Evolutionary conservation across 495 filamentous ascomycete species (phyloP).

Genomic region (Neurospora pannonica): DNA sequence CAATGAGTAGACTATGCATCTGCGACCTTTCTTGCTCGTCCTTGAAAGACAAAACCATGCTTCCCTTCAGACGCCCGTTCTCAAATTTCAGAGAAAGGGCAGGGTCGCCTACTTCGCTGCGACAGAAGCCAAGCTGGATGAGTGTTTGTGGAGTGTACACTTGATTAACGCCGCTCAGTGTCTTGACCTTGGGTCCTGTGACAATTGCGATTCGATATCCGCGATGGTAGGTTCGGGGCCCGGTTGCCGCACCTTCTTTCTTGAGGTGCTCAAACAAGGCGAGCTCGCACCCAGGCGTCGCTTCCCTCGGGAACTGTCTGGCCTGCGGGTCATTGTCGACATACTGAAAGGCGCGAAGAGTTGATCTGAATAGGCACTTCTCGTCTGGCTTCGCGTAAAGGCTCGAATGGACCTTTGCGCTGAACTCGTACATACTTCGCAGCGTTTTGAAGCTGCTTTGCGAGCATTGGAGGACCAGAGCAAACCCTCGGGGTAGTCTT

Average conservation of each 20-base stretch:
- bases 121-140: conserved; percentile 62
- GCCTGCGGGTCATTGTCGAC: conserved; percentile 57
- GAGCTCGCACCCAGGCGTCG: conserved; percentile 57
- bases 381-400: conserved; percentile 60
- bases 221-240: conserved; percentile 56
- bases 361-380: conserved; percentile 51
- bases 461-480: conserved; percentile 55
- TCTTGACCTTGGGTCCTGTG: conserved; percentile 66
- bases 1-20: conserved; percentile 60
- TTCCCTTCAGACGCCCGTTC: conserved; percentile 52
- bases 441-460: conserved; percentile 66
- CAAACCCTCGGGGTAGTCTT: conserved; percentile 57
- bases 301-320: conserved; percentile 61
- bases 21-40: conserved; percentile 54
- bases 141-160: conserved; percentile 49
- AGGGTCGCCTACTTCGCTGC: conserved; percentile 55
- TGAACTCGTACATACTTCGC: conserved; percentile 75
- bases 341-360: conserved; percentile 61
- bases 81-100: conserved; percentile 61
- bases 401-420: conserved; percentile 57
- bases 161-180: conserved; percentile 62
- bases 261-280: conserved; percentile 60
- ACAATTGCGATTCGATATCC: conserved; percentile 68
- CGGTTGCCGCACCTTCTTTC: conserved; percentile 54
- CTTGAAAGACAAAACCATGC: conserved; percentile 65